A percentile compares a stretch with the other conserved stretches of the same genome.
phyloP scores from a whole-genome alignment of 176 grass and related monocot genomes.

The Oryza coarctata region DNA sequence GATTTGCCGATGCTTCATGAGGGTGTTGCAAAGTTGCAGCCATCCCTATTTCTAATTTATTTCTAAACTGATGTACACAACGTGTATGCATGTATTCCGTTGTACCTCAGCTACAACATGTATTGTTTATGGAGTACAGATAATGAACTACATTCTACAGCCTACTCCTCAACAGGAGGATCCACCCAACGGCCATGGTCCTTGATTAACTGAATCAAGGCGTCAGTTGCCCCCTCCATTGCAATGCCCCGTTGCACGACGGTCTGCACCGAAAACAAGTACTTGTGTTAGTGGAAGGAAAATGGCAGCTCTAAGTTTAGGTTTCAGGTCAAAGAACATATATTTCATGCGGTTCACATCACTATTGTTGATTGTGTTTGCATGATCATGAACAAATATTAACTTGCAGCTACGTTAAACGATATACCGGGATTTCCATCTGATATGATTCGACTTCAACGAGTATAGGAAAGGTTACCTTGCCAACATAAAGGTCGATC shows the following conservation, averaged over 20 bases:
- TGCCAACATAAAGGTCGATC: slow-evolving; percentile 97
- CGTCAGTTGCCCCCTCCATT: slow-evolving; percentile 89
- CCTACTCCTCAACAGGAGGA: slow-evolving; percentile 72
- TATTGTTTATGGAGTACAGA: slow-evolving; percentile 12
- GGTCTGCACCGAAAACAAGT: slow-evolving; percentile 38
- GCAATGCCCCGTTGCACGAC: slow-evolving; percentile 85
- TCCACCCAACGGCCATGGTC: slow-evolving; percentile 88
- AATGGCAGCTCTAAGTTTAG: background rate
- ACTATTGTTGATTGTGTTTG: background rate
- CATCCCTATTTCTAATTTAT: slow-evolving; percentile 31
- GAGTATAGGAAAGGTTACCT: slow-evolving; percentile 51
- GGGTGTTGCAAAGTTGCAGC: slow-evolving; percentile 3
- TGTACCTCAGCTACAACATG: background rate
- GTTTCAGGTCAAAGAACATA: background rate
- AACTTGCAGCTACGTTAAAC: background rate
- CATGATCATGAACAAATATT: background rate
- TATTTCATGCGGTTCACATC: background rate
- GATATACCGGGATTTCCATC: background rate
- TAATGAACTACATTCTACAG: slow-evolving; percentile 18
- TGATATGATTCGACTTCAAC: background rate
- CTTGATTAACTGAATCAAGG: slow-evolving; percentile 95
- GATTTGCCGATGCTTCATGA: slow-evolving; percentile 13
- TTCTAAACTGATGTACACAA: slow-evolving; percentile 39
- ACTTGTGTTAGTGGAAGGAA: background rate
- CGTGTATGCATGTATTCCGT: slow-evolving; percentile 12